Conservation (phyloP, 75 land plant species). For the Isoetes taiwanensis region DNA sequence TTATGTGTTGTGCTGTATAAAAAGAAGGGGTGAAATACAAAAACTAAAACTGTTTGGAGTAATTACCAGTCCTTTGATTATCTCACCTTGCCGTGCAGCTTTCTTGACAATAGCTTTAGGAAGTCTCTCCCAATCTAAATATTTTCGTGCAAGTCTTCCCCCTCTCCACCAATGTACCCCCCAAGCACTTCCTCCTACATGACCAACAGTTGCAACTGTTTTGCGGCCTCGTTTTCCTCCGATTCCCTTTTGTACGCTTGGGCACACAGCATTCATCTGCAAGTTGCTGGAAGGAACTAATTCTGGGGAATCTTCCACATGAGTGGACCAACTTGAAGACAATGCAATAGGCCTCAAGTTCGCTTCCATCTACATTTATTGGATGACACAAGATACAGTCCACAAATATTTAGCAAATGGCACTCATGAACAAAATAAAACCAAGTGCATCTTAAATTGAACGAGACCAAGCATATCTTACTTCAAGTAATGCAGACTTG, state of each 20-base stretch:
- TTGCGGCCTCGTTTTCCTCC: constrained; percentile 26
- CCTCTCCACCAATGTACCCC: constrained; percentile 82
- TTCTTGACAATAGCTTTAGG: constrained; percentile 33
- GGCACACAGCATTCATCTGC: constrained; percentile 9
- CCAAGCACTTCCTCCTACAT: constrained; percentile 9
- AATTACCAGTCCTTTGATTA: no score
- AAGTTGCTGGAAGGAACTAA: constrained; percentile 32
- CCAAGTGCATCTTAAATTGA: background rate
- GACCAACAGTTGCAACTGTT: constrained; percentile 5
- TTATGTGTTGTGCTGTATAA: no score
- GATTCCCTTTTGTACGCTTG: constrained; percentile 21
- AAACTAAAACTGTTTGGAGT: no score
- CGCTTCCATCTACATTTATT: constrained; percentile 49
- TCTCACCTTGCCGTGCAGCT: constrained; percentile 78
- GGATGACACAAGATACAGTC: background rate
- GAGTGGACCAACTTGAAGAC: constrained; percentile 55
- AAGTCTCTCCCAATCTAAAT: constrained; percentile 58
- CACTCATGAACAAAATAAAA: background rate
- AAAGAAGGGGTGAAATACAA: no score
- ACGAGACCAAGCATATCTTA: constrained; percentile 19
- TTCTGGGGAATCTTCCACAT: constrained; percentile 37
- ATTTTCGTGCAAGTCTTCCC: constrained; percentile 45
- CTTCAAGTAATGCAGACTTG: constrained; percentile 37
- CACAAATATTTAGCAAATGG: background rate
- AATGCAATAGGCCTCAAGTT: constrained; percentile 49